Percentiles rank a stretch among this genome's conserved stretches.
Conservation (phyloP, 164 flowering plant species). For the Santalum album region DNA sequence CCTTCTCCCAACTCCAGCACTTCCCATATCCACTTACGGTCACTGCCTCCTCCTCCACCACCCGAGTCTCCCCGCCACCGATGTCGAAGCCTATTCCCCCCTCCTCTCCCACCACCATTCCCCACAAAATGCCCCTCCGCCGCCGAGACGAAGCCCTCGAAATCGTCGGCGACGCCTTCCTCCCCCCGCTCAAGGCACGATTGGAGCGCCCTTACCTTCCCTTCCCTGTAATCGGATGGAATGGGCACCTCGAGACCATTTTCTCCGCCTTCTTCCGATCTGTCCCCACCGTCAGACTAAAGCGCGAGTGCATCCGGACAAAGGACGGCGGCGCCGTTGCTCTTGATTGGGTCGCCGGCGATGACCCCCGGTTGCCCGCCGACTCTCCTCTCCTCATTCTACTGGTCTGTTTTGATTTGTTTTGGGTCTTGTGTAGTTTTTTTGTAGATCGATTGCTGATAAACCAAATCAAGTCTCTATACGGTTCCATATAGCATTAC, state of each 20-base stretch:
- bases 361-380: constrained; percentile 33
- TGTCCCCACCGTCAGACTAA: constrained; percentile 47
- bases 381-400: constrained; percentile 71
- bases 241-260: constrained; percentile 83
- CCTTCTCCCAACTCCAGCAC: not conserved
- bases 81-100: constrained; percentile 14
- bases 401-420: constrained; percentile 38
- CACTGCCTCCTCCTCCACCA: not conserved
- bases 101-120: not conserved
- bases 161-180: constrained; percentile 42
- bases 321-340: constrained; percentile 64
- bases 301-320: constrained; percentile 72
- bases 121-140: constrained; percentile 1
- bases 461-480: no score
- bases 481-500: no score
- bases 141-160: constrained; percentile 34
- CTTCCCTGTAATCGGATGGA: constrained; percentile 57
- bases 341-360: constrained; percentile 87
- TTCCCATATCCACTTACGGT: no score
- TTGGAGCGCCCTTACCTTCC: constrained; percentile 47
- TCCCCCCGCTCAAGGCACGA: constrained; percentile 32
- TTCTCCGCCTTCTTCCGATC: constrained; percentile 73
- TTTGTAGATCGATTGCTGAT: no score
- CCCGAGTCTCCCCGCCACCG: constrained; percentile 2
- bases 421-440: no score